A percentile compares a stretch with the other conserved stretches of the same genome.
phyloP scores from a whole-genome alignment of 345 rosid genomes.

The Citrus mangshanensis region DNA sequence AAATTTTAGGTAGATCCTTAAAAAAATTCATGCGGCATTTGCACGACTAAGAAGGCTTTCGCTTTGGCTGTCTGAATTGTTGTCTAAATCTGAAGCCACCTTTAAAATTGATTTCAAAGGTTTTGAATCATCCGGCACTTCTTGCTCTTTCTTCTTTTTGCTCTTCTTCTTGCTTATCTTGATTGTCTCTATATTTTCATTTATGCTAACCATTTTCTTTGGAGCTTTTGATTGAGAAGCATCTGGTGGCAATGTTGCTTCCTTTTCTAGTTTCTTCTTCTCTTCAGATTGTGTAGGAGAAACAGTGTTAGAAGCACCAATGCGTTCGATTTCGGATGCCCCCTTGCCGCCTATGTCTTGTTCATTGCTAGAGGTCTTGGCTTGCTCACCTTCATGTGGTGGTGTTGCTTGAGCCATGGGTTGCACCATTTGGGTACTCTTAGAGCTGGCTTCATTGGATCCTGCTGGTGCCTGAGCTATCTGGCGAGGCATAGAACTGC shows the following conservation, averaged over 20 bases:
- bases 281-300: not conserved
- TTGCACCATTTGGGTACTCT: conserved; percentile 2
- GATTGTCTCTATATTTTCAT: conserved; percentile 44
- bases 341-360: not conserved
- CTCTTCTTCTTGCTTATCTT: conserved; percentile 24
- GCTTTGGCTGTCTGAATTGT: not conserved
- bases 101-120: conserved; percentile 54
- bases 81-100: conserved; percentile 31
- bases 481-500: conserved; percentile 9
- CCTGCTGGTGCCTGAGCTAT: not conserved
- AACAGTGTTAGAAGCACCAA: not conserved
- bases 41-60: not conserved
- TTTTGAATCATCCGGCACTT: conserved; percentile 28
- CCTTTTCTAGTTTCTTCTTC: conserved; percentile 9
- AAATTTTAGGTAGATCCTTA: not conserved
- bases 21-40: not conserved
- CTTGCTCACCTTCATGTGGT: not conserved
- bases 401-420: conserved; percentile 4
- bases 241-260: conserved; percentile 5
- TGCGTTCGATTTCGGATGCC: not conserved
- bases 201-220: conserved; percentile 54
- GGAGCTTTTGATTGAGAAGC: conserved; percentile 22
- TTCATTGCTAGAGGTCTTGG: not conserved
- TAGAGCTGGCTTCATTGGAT: not conserved
- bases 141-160: conserved; percentile 22